A percentile compares a stretch with the other conserved stretches of the same genome.
Conservation (phyloP, 2,329 filamentous ascomycete species). For the Colletotrichum tropicicola region DNA sequence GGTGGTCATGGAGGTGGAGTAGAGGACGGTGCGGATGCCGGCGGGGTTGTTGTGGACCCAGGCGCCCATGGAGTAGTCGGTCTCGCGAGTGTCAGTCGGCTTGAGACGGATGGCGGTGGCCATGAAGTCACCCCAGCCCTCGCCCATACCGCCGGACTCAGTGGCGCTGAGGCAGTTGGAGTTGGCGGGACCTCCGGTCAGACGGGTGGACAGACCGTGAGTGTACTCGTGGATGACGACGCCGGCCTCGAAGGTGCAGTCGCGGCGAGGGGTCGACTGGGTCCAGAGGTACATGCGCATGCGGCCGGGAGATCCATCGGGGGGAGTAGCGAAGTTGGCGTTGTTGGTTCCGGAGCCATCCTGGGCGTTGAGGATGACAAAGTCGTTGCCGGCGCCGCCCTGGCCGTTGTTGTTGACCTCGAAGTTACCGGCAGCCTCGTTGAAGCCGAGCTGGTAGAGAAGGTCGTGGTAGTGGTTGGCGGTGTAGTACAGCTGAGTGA, state of each 20-base stretch:
- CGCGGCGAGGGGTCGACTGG: constrained; percentile 54
- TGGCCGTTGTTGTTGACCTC: constrained; percentile 58
- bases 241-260: constrained; percentile 66
- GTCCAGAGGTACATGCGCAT: constrained; percentile 68
- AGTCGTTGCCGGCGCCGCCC: constrained; percentile 57
- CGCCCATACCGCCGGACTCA: constrained; percentile 66
- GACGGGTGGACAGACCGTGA: constrained; percentile 64
- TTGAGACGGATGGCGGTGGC: constrained; percentile 60
- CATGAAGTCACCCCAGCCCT: constrained; percentile 67
- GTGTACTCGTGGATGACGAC: constrained; percentile 69
- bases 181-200: constrained; percentile 67
- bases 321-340: constrained; percentile 59
- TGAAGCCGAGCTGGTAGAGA: constrained; percentile 62
- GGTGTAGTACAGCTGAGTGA: constrained; percentile 65
- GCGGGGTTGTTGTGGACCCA: constrained; percentile 54
- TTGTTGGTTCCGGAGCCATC: constrained; percentile 59
- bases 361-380: constrained; percentile 59
- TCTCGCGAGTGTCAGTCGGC: constrained; percentile 52
- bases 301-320: constrained; percentile 53
- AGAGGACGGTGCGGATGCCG: constrained; percentile 60
- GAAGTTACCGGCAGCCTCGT: constrained; percentile 63
- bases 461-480: constrained; percentile 64
- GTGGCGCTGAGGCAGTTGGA: constrained; percentile 52
- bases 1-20: constrained; percentile 57
- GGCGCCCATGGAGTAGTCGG: constrained; percentile 57